Evolutionary conservation across 2,329 filamentous ascomycete species (phyloP).

Genomic region (Ceratocystis papillata): DNA sequence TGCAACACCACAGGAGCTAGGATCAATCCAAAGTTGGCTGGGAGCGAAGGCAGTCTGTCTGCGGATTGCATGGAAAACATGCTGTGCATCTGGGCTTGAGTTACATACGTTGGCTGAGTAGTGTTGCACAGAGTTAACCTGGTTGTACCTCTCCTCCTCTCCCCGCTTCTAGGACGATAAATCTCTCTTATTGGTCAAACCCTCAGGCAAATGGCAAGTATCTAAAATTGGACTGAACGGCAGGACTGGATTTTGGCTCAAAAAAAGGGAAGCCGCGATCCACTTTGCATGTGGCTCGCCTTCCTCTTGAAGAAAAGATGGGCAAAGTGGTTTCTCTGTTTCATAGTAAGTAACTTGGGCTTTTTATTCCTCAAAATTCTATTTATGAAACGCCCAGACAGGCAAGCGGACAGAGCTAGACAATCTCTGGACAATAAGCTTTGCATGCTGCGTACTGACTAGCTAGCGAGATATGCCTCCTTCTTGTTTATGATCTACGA

Average conservation of each 20-base stretch:
- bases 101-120: not conserved
- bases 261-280: not conserved
- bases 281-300: not conserved
- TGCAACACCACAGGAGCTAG: not conserved
- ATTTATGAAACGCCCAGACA: not conserved
- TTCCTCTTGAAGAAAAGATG: constrained; percentile 13
- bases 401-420: not conserved
- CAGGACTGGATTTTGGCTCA: not conserved
- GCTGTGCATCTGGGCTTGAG: not conserved
- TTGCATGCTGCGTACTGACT: too few species aligned
- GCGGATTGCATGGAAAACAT: not conserved
- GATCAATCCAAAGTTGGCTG: not conserved
- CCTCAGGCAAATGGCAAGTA: not conserved
- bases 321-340: constrained; percentile 9
- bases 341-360: not conserved
- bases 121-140: not conserved
- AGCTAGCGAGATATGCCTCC: too few species aligned
- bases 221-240: not conserved
- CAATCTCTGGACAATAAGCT: not conserved
- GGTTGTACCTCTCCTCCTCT: not conserved
- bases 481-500: too few species aligned
- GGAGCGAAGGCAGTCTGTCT: not conserved
- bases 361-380: too few species aligned
- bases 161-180: not conserved
- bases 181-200: not conserved